Base-by-base conservation (phyloP, 352 stramenopile species). In the Lagenidium giganteum region DNA sequence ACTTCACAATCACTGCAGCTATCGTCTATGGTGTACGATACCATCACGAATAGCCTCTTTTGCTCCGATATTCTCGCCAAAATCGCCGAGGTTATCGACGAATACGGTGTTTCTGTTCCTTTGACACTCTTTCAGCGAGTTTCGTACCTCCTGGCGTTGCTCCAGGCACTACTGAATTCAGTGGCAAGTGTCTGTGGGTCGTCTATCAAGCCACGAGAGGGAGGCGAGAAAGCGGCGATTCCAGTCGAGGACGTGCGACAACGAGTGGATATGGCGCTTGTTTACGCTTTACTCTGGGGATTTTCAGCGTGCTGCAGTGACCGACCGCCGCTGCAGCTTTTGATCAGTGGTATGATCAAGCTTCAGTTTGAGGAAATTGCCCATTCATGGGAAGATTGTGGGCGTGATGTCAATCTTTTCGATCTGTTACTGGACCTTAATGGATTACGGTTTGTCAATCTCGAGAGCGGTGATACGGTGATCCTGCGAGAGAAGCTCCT, bases 211-310 rank as follows among this genome's bases (percentile, higher is more conserved):
- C 9, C 34, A 41, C 23, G 39, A 45, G 12, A 33, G 14, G 21
- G 24, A 43, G 18, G 4, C 42, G 14, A n/a, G 21, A 11, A 3
- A 12, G 9, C 16, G 20, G 26, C 33, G 18, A 47, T 61, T 29
- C 33, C 40, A 20, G 33, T 40, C 12, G 40, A 64, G 28, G 27
- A 44, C 12, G 20, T 56, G 17, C 17, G 62, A 20, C 52, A 66
- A 8, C 65, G 67, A 0, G 62, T 88, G 4, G 63, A 78, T n/a
- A 73, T 86, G 67, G 54, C 55, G 2, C 42, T 75, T 3, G 28
- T 76, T 2, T 82, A 78, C 29, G 65, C 70, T 11, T 37, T 86
- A 5, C 26, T 86, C 9, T 86, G 75, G 72, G 56, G 56, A 8
- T 61, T 66, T 32, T 33, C 32, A 9, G 42, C 51, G 7, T 61